These are phyloP conservation scores for Paraphoma chrysanthemicola DNA, from an alignment of 2,329 filamentous ascomycete genomes.

Conservation along the genomic window DNA sequence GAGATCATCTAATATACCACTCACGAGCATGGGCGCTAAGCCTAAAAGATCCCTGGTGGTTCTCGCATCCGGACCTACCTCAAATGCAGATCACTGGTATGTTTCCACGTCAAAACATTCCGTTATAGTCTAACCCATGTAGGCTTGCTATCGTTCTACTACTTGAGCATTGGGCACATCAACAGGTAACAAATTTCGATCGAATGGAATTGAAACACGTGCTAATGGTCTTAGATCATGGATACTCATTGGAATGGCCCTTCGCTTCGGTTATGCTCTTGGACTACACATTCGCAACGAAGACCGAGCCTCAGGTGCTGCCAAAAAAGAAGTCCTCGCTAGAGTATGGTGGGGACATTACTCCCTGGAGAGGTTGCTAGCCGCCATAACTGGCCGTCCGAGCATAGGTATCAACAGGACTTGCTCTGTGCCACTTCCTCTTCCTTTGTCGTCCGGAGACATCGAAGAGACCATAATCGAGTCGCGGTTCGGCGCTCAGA, in stretches of 20 bases:
- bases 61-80: conserved; percentile 42
- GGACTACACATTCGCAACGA: conserved; percentile 49
- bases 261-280: conserved; percentile 45
- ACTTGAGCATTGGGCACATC: conserved; percentile 48
- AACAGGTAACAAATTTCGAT: conserved; percentile 38
- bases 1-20: conserved; percentile 48
- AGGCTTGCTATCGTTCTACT: conserved; percentile 48
- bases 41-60: conserved; percentile 29
- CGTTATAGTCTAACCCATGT: conserved; percentile 3
- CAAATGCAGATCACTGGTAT: conserved; percentile 45
- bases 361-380: conserved; percentile 44
- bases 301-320: conserved; percentile 24
- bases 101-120: not conserved
- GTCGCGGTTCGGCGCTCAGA: conserved; percentile 14
- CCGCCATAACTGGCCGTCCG: conserved; percentile 48
- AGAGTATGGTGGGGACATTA: conserved; percentile 52
- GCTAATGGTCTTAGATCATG: conserved; percentile 39
- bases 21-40: conserved; percentile 43
- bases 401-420: conserved; percentile 35
- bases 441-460: conserved; percentile 35
- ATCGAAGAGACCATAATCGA: conserved; percentile 23
- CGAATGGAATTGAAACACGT: conserved; percentile 2
- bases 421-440: conserved; percentile 41
- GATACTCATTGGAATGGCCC: conserved; percentile 42
- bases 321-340: conserved; percentile 42